Evolutionary conservation across 306 rosid species (phyloP), one percentile per base, ranked within the genome.

Genomic region (Vicia villosa): DNA sequence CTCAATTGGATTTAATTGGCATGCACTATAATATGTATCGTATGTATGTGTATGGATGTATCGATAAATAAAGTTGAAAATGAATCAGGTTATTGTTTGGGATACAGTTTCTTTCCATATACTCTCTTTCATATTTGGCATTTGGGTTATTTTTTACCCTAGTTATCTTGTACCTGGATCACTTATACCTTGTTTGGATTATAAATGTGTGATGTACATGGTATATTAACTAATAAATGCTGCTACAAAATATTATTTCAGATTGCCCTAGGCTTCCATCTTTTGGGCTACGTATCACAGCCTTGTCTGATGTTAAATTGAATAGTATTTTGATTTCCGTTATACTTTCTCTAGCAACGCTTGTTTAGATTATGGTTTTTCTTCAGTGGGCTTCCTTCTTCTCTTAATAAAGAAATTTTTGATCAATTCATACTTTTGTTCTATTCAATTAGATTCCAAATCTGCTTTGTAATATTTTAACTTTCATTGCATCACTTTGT

Each of bases 401-500:
- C 36, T 63, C 37, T 8, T 38, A 38, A 54, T 28, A 20, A 69
- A 32, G 30, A 54, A 4, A 22, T 55, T 77, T 63, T 50, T 16
- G 57, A 52, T 26, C 34, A 37, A 62, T 63, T 37, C 12, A 6
- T 65, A 37, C 49, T 66, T 38, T 20, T 64, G 54, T 46, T 40
- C 70, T 65, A 50, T 42, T 63, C 16, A 74, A 14, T 38, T 74
- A 65, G 63, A 26, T 63, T 70, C 43, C 28, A 30, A 55, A 20
- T 68, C 59, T 24, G 60, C 62, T 66, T 64, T 51, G 19, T 28
- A 3, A 45, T 60, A 57, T 61, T 66, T 69, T n/a, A 69, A 55
- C 57, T 61, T 38, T 54, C 75, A 45, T 60, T 40, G 76, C 57
- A 36, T 64, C 21, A 34, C 45, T 21, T 14, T 14, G 6, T 64